Evolutionary conservation across 805 yeast species (phyloP), one percentile per base, ranked within the genome.

Genomic region (Clavispora santaluciae): DNA sequence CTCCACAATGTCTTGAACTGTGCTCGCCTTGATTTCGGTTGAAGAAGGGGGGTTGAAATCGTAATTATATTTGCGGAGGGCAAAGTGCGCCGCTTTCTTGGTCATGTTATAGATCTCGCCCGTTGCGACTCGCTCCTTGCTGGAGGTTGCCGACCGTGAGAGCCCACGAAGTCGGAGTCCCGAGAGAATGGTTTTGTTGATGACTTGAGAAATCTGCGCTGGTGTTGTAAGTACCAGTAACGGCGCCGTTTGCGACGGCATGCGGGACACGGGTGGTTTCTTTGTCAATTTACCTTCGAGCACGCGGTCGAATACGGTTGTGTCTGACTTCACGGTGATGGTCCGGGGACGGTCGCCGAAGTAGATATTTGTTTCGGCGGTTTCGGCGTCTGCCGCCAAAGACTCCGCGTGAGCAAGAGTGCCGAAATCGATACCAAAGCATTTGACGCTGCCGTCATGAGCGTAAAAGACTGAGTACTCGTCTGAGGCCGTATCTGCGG

Each of bases 21-120:
- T 65, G 41, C 46, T 56, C 16, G 67, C 39, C 24, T 51, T 49
- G 11, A 64, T 44, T 4, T 53, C 47, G 25, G 39, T 42, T 21
- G 40, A 30, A 6, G 22, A 17, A 25, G 36, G 7, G 15, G 42
- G 41, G 38, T 54, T 54, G 42, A 63, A 63, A 22, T 45, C 53
- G 50, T 62, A 62, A 39, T 57, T 58, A 44, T 53, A 58, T 47
- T 70, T 70, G 34, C 73, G 48, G 15, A 68, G 49, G 2, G 73
- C 62, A 53, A 70, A 70, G 20, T 59, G 41, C 3, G 73, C 55
- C 1, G 70, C 56, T 39, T 64, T 61, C 40, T 51, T 57, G 1
- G 73, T 66, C 71, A 67, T 67, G 34, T 63, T 68, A 49, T 66
- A 67, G 7, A 67, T 59, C 42, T 69, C 74, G 36, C 65, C 63